These are phyloP conservation scores for Saprolegnia diclina DNA, from an alignment of 352 stramenopile genomes.

Conservation along the genomic window DNA sequence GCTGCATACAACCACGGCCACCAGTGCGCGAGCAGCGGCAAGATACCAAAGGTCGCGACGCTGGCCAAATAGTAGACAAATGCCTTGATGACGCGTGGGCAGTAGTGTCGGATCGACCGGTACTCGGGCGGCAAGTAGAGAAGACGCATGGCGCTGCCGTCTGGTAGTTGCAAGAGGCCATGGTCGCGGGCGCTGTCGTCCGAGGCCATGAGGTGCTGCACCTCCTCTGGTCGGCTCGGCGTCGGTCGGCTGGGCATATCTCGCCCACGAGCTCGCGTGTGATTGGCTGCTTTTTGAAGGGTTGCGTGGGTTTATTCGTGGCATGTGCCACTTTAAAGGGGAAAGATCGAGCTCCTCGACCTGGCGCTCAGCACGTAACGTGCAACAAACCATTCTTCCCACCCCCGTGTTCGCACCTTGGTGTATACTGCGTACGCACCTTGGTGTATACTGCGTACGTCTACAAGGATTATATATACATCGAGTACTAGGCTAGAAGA, in stretches of 20 bases:
- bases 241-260: neutral
- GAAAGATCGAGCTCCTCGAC: neutral
- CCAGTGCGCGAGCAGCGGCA: constrained; percentile 48
- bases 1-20: constrained; percentile 52
- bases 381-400: too few species aligned
- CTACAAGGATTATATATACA: too few species aligned
- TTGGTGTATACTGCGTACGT: too few species aligned
- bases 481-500: too few species aligned
- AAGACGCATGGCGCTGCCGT: neutral
- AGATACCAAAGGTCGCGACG: constrained; percentile 40
- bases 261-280: neutral
- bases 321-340: neutral
- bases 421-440: too few species aligned
- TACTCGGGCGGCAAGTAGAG: neutral
- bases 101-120: neutral
- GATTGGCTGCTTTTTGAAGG: neutral
- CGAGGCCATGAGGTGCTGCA: neutral
- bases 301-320: neutral
- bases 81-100: neutral
- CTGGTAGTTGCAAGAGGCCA: neutral
- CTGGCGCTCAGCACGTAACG: neutral
- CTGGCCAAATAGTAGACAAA: constrained; percentile 9
- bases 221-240: neutral
- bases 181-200: neutral
- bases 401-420: too few species aligned